These are phyloP conservation scores for Peribolospora kevripleyi DNA, from an alignment of 768 basidiomycete species.

Conservation along the genomic window DNA sequence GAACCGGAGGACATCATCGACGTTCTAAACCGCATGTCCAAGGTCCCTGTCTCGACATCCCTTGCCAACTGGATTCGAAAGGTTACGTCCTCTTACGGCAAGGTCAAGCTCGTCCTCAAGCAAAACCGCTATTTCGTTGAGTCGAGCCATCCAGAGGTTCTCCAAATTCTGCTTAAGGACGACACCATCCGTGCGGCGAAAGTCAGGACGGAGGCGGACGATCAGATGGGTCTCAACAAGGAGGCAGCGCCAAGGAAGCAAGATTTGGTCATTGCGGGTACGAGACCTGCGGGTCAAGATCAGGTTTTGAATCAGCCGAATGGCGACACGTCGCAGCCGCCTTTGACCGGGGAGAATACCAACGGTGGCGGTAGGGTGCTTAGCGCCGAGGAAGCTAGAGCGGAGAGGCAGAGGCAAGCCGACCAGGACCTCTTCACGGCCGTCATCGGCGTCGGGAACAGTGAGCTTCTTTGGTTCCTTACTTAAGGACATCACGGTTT, in stretches of 20 bases:
- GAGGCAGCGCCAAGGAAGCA: slow-evolving; percentile 64
- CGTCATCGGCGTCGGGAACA: slow-evolving; percentile 79
- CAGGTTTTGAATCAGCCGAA: slow-evolving; percentile 7
- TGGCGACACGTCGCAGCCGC: slow-evolving; percentile 2
- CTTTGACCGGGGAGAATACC: slow-evolving; percentile 23
- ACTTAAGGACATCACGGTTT: neutral
- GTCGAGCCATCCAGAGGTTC: slow-evolving; percentile 76
- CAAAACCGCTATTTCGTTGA: slow-evolving; percentile 96
- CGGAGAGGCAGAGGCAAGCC: slow-evolving; percentile 10
- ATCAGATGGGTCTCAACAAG: slow-evolving; percentile 29
- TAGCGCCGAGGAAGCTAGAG: neutral
- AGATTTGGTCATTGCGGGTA: slow-evolving; percentile 66
- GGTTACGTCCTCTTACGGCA: slow-evolving; percentile 86
- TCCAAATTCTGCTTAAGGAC: slow-evolving; percentile 71
- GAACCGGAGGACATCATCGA: slow-evolving; percentile 97
- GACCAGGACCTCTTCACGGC: slow-evolving; percentile 77
- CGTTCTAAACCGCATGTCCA: slow-evolving; percentile 31
- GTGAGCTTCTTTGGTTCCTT: slow-evolving; percentile 23
- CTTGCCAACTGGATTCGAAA: slow-evolving; percentile 72
- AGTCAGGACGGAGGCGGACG: slow-evolving; percentile 22
- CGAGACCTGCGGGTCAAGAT: slow-evolving; percentile 28
- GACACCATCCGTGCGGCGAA: slow-evolving; percentile 59
- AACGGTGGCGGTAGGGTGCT: slow-evolving; percentile 3
- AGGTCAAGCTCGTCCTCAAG: slow-evolving; percentile 92
- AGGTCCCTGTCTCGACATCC: slow-evolving; percentile 60